Evolutionary conservation across 495 filamentous ascomycete species (phyloP).

Genomic region (Hyphodiscus hymeniophilus): DNA sequence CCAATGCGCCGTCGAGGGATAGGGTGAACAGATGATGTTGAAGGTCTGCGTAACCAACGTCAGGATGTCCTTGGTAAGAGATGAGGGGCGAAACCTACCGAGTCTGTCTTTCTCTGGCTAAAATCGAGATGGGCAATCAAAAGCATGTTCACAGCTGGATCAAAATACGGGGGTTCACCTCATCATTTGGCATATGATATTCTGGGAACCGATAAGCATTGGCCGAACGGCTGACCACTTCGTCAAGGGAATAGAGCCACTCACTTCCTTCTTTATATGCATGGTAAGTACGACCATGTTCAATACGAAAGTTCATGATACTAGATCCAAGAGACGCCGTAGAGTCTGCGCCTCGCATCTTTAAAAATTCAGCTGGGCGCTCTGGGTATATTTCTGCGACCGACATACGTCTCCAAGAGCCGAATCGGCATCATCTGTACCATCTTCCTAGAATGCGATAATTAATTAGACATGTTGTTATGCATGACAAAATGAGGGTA

Average conservation of each 20-base stretch:
- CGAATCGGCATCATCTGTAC: not conserved
- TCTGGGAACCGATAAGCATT: too few relatives aligned
- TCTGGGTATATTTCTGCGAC: not conserved
- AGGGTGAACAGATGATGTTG: slow-evolving; percentile 38
- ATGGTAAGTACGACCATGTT: slow-evolving; percentile 28
- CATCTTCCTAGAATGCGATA: too few relatives aligned
- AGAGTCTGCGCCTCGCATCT: not conserved
- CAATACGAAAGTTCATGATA: slow-evolving; percentile 22
- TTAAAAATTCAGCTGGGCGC: not conserved
- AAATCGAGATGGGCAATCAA: too few relatives aligned
- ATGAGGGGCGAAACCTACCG: not conserved
- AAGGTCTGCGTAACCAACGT: slow-evolving; percentile 29
- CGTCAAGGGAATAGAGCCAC: not conserved
- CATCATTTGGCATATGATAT: not conserved
- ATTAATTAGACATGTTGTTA: too few relatives aligned
- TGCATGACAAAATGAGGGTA: too few relatives aligned
- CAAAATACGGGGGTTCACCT: too few relatives aligned
- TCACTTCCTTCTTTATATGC: slow-evolving; percentile 29
- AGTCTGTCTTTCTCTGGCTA: too few relatives aligned
- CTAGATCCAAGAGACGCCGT: slow-evolving; percentile 23
- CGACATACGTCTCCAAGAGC: not conserved
- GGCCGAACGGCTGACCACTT: too few relatives aligned
- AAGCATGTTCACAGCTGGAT: too few relatives aligned
- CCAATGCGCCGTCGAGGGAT: slow-evolving; percentile 36
- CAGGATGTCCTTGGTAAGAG: not conserved